Evolutionary conservation across 805 yeast species (phyloP).

Genomic region (Torulaspora franciscae): DNA sequence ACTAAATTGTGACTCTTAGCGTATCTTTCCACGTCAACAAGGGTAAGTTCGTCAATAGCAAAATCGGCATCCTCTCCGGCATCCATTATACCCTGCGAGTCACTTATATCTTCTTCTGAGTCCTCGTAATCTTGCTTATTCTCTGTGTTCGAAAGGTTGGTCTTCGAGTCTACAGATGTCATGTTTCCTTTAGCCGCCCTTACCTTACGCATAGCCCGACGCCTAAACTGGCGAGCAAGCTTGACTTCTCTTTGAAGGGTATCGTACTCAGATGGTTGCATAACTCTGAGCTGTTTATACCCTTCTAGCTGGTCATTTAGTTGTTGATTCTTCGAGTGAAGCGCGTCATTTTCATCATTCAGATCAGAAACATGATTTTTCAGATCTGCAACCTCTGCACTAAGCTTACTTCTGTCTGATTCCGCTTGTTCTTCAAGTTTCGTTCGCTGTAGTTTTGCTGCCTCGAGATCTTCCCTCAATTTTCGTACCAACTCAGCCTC

Average conservation of each 20-base stretch:
- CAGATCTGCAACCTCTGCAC: conserved; percentile 44
- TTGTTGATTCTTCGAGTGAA: conserved; percentile 41
- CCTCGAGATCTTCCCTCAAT: conserved; percentile 46
- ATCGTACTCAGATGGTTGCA: background rate
- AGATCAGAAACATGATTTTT: conserved; percentile 51
- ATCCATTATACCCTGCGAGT: conserved; percentile 12
- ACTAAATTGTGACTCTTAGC: conserved; percentile 32
- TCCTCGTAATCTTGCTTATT: background rate
- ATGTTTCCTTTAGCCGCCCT: no score
- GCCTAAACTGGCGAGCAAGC: background rate
- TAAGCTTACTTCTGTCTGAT: conserved; percentile 36
- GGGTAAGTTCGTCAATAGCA: background rate
- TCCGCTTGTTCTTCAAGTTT: conserved; percentile 40
- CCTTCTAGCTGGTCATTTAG: conserved; percentile 21
- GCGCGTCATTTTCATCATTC: conserved; percentile 63
- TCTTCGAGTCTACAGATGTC: background rate
- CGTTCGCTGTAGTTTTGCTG: conserved; percentile 37
- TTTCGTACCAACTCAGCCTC: conserved; percentile 3
- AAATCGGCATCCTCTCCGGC: background rate
- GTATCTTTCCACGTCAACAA: conserved; percentile 28
- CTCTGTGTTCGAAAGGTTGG: no score
- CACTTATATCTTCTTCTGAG: conserved; percentile 9
- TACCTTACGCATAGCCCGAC: no score
- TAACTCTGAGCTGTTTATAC: conserved; percentile 1
- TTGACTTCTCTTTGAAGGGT: background rate